Evolutionary conservation across 2,329 filamentous ascomycete genomes (phyloP), one percentile per base, ranked within the genome.

Genomic region (Cladophialophora bantiana): DNA sequence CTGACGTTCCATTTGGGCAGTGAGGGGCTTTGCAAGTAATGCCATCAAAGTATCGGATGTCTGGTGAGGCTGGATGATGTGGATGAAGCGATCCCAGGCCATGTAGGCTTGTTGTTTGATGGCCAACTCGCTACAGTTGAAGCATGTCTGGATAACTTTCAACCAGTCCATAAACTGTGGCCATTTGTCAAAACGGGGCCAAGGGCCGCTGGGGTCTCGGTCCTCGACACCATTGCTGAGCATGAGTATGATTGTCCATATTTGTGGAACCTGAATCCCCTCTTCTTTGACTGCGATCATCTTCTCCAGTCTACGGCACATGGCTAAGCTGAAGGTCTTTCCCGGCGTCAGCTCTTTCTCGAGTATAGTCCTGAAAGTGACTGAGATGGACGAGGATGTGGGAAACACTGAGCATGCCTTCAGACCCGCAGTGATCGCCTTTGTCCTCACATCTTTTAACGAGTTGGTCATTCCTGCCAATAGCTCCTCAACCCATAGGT

Each of bases 11-110:
- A 94, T 82, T 72, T 91, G 92, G 64, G 84, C 88, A 12, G 84
- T 79, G 13, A 94, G 84, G 0, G 92, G 92, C 66, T 90, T 87
- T 65, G 85, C 86, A 1, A 96, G 81, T 73, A 90, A 86, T 34
- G 86, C 80, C 73, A 91, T 83, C 1, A 83, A 83, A 4, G 80
- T 80, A 4, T 81, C 77, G 0, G 85, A 88, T 1, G 82, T 80
- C 20, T 88, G 84, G 70, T 90, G 88, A 0, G 89, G 85, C 62
- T 89, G 85, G 15, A 92, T 84, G 6, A 89, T 86, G 75, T 90
- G 96, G 20, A 95, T 86, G 53, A 97, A 88, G 61, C 91, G 89
- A 72, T 91, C 92, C 92, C 94, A 97, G 0, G 93, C 93, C 64
- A 89, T 82, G 73, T 94, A 93, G 26, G 94, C 92, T 73, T 96